phyloP scores from a whole-genome alignment of 2,329 filamentous ascomycete species.

The Raffaelea arxii region DNA sequence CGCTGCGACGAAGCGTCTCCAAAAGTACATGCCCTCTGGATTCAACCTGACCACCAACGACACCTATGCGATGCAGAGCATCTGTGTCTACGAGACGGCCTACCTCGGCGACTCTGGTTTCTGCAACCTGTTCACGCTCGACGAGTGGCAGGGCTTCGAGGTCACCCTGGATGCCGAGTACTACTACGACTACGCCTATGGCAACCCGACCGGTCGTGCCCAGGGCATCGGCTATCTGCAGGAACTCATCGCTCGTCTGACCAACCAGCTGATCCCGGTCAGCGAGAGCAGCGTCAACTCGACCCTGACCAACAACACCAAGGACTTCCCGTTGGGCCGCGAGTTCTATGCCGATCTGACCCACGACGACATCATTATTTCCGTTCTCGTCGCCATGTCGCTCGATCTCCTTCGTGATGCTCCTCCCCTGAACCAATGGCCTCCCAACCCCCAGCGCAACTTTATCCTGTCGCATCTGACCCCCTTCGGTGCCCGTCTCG shows the following conservation, averaged over 20 bases:
- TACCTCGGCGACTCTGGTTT: slow-evolving; percentile 40
- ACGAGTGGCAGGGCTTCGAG: slow-evolving; percentile 46
- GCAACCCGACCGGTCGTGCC: slow-evolving; percentile 39
- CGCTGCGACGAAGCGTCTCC: slow-evolving; percentile 33
- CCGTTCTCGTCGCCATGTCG: slow-evolving; percentile 38
- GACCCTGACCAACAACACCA: slow-evolving; percentile 33
- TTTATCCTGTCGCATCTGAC: slow-evolving; percentile 41
- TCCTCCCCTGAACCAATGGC: slow-evolving; percentile 28
- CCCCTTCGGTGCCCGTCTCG: slow-evolving; percentile 43
- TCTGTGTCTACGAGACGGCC: slow-evolving; percentile 44
- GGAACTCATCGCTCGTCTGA: slow-evolving; percentile 38
- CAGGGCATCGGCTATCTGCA: slow-evolving; percentile 43
- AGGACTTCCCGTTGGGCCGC: slow-evolving; percentile 34
- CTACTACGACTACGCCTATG: slow-evolving; percentile 34
- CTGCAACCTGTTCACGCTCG: slow-evolving; percentile 41
- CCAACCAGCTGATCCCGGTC: slow-evolving; percentile 32
- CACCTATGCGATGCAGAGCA: slow-evolving; percentile 39
- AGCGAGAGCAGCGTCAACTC: slow-evolving; percentile 43
- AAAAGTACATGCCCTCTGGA: slow-evolving; percentile 32
- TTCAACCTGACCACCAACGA: slow-evolving; percentile 40
- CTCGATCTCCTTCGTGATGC: slow-evolving; percentile 43
- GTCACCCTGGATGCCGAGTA: slow-evolving; percentile 43
- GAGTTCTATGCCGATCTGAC: slow-evolving; percentile 43
- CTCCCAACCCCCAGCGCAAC: slow-evolving; percentile 30
- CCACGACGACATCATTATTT: slow-evolving; percentile 43